Base-by-base conservation (phyloP, 2,329 filamentous ascomycete genomes). In the Exophiala bonariae region DNA sequence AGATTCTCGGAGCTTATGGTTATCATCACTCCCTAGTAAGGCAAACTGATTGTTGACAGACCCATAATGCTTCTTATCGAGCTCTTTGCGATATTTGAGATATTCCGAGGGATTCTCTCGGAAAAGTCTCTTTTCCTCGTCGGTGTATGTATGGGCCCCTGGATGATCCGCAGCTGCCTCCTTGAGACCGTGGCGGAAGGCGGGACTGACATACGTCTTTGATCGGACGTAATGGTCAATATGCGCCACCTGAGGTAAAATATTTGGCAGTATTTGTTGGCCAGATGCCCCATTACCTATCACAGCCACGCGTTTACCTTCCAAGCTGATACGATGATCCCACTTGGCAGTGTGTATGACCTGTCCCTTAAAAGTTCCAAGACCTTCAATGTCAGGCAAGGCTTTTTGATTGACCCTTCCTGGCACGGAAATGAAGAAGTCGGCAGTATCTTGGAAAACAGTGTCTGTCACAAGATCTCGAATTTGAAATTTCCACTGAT, bases 261-360 rank as follows among this genome's bases (percentile, higher is more conserved):
- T 23, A 37, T 30, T 47, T 14, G 31, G 22, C 4, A 47, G 36
- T 22, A 46, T 20, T 23, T 47, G 44, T 23, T 33, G 23, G 11
- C 82, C 82, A 0, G 80, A 79, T 0, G 81, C 78, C 1, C 82
- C 83, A 0, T 80, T 85, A 7, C 83, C 83, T 18, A 86, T 78
- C 42, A 86, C 74, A 16, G 76, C 82, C 41, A 80, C 75, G 13
- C 75, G 72, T 61, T 85, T 85, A 39, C 73, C 74, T 32, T 71
- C 71, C 20, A 82, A 72, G 36, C 77, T 69, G n/a, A 83, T 68
- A 5, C 75, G 68, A 2, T 73, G 65, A 20, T 22, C 23, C 81
- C 81, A 83, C 59, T 77, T 77, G 1, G 78, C 79, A 0, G 78
- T 77, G 61, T 83, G 80, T 55, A 80, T 72, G 8, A 82, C 71